Conservation (phyloP, 2,329 filamentous ascomycete genomes). For the Alternaria sp. region DNA sequence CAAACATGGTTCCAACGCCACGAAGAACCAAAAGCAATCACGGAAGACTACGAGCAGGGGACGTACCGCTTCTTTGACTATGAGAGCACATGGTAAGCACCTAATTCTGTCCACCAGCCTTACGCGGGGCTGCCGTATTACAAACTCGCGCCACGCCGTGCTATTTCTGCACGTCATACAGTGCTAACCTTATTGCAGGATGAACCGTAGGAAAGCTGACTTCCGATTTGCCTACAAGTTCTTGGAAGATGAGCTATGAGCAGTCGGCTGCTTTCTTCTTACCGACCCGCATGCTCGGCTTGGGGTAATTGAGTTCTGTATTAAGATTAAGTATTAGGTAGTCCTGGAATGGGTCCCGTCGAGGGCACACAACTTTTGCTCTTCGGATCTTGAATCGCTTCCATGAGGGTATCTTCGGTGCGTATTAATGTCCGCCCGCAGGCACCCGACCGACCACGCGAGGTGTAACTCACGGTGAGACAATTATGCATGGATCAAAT, state of each 20-base stretch:
- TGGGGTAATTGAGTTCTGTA: constrained; percentile 33
- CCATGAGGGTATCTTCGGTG: constrained; percentile 3
- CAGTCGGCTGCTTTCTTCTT: constrained; percentile 1
- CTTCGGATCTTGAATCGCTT: constrained; percentile 14
- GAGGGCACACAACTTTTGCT: constrained; percentile 29
- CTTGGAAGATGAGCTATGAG: constrained; percentile 85
- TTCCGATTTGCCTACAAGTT: constrained; percentile 99
- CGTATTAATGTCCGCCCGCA: background rate
- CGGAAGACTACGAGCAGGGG: constrained; percentile 97
- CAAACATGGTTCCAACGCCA: constrained; percentile 98
- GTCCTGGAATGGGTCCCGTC: constrained; percentile 33
- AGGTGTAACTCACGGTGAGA: constrained; percentile 22
- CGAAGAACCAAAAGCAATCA: constrained; percentile 98
- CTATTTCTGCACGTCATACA: constrained; percentile 16
- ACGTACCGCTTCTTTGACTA: constrained; percentile 99
- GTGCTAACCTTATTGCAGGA: constrained; percentile 66
- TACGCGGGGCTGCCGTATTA: constrained; percentile 4
- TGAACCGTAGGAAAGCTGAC: constrained; percentile 97
- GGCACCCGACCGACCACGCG: constrained; percentile 4
- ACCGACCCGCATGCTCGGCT: constrained; percentile 9
- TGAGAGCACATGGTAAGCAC: constrained; percentile 87
- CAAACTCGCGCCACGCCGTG: constrained; percentile 3
- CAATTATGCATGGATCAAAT: constrained; percentile 13
- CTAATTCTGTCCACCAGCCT: constrained; percentile 8
- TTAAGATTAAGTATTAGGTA: constrained; percentile 45